Evolutionary conservation across 306 rosid genomes (phyloP), one percentile per base, ranked within the genome.

Genomic region (Sechiopsis laciniata): DNA sequence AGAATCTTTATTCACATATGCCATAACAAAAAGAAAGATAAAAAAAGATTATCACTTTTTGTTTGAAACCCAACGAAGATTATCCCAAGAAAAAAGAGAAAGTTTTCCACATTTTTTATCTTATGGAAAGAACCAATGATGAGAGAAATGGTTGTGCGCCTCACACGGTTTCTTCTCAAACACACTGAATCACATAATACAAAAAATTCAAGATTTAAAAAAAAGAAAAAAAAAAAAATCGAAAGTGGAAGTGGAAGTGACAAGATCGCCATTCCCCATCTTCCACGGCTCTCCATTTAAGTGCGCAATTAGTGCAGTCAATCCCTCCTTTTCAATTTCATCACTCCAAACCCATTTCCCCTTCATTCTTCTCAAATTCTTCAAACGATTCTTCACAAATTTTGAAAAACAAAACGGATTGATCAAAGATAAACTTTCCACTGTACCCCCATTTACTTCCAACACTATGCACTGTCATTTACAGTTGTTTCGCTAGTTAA

Each of bases 291-390:
- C 58, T 50, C 52, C 73, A 69, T 48, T 60, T 69, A 69, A 48
- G 58, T 69, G 73, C 73, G 73, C 73, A 69, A 69, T 69, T 50
- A 69, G 73, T 69, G 73, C 73, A 29, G 6, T 21, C 54, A 60
- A 60, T 48, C 13, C 48, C 12, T 9, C n/a, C n/a, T 32, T 59
- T 62, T 62, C 68, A 62, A 26, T 12, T 62, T 62, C 4, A 24
- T 61, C 16, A 14, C 2, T 61, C 15, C 19, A 9, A 0, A 1
- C 6, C 24, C n/a, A 12, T 12, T 46, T 48, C 40, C n/a, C 56
- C 6, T 13, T 69, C 22, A 7, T 59, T 12, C 55, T 66, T 17
- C 72, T 67, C 72, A 64, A 45, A 10, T 45, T 67, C 72, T 66
- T 66, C 72, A 3, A 66, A 42, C 10, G 20, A 10, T 66, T 3